Evolutionary conservation across 208 protist genomes (phyloP).

Genomic region (Naegleria fowleri): DNA sequence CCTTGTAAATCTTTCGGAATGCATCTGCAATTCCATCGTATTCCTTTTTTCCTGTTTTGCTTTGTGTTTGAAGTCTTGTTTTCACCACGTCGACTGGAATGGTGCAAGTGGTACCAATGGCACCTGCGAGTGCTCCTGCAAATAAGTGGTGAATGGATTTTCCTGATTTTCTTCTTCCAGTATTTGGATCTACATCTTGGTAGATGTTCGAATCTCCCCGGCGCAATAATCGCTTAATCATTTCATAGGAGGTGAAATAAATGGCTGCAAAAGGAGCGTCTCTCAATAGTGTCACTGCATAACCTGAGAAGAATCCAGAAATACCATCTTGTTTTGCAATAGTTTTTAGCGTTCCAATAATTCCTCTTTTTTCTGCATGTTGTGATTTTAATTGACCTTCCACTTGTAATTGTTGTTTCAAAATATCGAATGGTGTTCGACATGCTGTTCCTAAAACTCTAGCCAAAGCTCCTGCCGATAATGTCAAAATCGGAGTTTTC

Average conservation of each 20-base stretch:
- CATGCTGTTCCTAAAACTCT: constrained; percentile 28
- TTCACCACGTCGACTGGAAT: constrained; percentile 24
- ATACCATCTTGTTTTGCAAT: not conserved
- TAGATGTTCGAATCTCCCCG: not conserved
- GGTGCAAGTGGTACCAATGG: not conserved
- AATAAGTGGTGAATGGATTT: constrained; percentile 22
- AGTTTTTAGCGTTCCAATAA: not conserved
- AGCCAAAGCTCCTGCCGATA: not conserved
- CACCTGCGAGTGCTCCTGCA: not conserved
- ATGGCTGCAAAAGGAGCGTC: constrained; percentile 31
- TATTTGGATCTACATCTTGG: not conserved
- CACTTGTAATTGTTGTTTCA: constrained; percentile 33
- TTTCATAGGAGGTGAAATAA: constrained; percentile 31
- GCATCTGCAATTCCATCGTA: constrained; percentile 23
- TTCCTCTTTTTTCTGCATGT: not conserved
- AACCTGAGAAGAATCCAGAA: constrained; percentile 6
- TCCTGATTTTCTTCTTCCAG: not conserved
- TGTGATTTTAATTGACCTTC: not conserved
- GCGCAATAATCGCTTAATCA: not conserved
- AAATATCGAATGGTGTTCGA: constrained; percentile 30
- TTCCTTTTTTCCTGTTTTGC: not conserved
- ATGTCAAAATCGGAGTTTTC: not conserved
- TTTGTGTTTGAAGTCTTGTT: constrained; percentile 31
- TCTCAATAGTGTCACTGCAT: constrained; percentile 18
- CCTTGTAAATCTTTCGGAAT: constrained; percentile 7